Conservation (phyloP, 2,329 filamentous ascomycete genomes). For the Aspergillus alliaceus region DNA sequence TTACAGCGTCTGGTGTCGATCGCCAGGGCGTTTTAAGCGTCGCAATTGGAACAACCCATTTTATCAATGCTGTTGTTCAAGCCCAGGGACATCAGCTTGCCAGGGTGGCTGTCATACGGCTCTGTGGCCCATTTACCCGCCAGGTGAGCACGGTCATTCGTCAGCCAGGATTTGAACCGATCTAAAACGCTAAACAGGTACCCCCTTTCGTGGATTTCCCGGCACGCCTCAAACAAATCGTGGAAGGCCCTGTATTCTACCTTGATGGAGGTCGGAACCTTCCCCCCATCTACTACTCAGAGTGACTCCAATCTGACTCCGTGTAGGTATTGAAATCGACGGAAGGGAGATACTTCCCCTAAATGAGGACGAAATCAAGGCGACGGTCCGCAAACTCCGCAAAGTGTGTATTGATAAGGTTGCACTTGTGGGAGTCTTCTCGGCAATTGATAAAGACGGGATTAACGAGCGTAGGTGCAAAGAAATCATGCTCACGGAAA, state of each 20-base stretch:
- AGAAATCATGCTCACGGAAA: slow-evolving; percentile 3
- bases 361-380: slow-evolving; percentile 10
- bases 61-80: slow-evolving; percentile 54
- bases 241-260: slow-evolving; percentile 49
- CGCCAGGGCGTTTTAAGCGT: slow-evolving; percentile 31
- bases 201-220: slow-evolving; percentile 55
- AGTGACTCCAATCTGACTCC: no score
- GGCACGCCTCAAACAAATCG: slow-evolving; percentile 43
- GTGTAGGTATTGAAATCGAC: slow-evolving; percentile 47
- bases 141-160: no score
- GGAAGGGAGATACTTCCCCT: slow-evolving; percentile 23
- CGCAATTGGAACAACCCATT: slow-evolving; percentile 46
- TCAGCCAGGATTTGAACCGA: no score
- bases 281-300: no score
- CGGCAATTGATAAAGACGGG: slow-evolving; percentile 54
- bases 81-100: slow-evolving; percentile 51
- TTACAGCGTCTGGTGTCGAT: slow-evolving; percentile 33
- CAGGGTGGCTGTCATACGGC: slow-evolving; percentile 54
- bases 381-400: slow-evolving; percentile 43
- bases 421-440: slow-evolving; percentile 59
- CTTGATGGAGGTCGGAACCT: slow-evolving; percentile 51
- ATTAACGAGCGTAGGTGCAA: slow-evolving; percentile 13
- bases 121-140: slow-evolving; percentile 49
- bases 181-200: no score
- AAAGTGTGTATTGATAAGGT: slow-evolving; percentile 46